Percentiles rank a stretch among this genome's conserved stretches.
Conservation (phyloP, 1,284 basidiomycete genomes). For the Melanopsichium pennsylvanicum region DNA sequence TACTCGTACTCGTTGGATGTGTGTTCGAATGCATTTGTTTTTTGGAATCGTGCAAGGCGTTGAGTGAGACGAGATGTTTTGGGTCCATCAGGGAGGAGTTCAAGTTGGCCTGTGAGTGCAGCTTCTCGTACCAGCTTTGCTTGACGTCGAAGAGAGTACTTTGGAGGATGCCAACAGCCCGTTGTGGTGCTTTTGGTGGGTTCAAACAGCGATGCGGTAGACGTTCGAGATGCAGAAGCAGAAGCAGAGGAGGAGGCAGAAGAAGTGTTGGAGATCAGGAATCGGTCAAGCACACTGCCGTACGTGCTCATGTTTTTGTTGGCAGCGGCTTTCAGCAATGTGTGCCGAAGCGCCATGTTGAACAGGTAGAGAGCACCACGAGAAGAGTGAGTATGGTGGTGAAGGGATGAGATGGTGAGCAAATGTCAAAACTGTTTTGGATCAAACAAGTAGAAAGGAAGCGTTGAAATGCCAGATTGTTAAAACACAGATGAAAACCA, state of each 20-base stretch:
- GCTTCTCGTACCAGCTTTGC: conserved; percentile 45
- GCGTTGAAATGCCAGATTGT: no score
- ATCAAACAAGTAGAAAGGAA: no score
- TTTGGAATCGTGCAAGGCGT: conserved; percentile 20
- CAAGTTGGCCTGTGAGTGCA: conserved; percentile 9
- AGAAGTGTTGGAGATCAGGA: conserved; percentile 12
- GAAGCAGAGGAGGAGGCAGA: conserved; percentile 5
- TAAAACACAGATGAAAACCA: no score
- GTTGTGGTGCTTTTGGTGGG: conserved; percentile 17
- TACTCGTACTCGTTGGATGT: conserved; percentile 20
- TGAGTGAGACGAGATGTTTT: conserved; percentile 16
- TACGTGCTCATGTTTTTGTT: conserved; percentile 23
- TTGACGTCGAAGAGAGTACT: conserved; percentile 50
- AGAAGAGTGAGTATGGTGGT: no score
- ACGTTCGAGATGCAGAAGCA: neutral
- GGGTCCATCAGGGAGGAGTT: conserved; percentile 20
- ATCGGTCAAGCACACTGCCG: conserved; percentile 30
- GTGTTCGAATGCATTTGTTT: conserved; percentile 24
- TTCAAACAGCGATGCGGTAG: conserved; percentile 20
- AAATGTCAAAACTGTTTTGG: no score
- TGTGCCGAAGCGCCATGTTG: conserved; percentile 22
- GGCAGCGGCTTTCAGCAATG: no score
- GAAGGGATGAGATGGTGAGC: no score
- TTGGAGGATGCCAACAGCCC: conserved; percentile 47
- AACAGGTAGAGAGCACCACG: no score